Base-by-base conservation (phyloP, 2,329 filamentous ascomycete species). In the Immersiporthe knoxdaviesiana region DNA sequence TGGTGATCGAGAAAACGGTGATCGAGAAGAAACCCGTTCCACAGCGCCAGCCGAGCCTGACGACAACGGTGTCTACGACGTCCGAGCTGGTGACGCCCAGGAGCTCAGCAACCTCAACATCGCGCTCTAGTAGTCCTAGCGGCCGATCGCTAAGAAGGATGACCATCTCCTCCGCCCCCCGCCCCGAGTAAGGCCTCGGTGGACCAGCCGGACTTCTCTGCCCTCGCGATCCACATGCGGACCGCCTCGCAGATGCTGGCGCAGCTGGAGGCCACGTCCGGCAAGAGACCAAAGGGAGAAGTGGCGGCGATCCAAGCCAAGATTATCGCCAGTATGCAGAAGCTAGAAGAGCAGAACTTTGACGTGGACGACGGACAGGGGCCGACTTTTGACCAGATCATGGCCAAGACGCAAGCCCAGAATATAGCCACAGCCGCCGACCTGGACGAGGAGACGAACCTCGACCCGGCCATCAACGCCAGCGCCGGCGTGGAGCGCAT, bases 301-400 rank as follows among this genome's bases (percentile, higher is more conserved):
- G 92, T 96, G 5, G 92, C 92, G 24, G 91, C 92, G 10, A 96
- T 96, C 77, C 87, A 93, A 74, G 90, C 92, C 54, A 94, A 93
- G 80, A 96, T 96, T 72, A 96, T 96, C 74, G 92, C 92, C 2
- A 95, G 92, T 78, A 96, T 96, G 93, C 92, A 96, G 78, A 93
- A 87, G 73, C 81, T 96, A 11, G 92, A 96, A 78, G 93, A 96
- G 78, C 91, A 95, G 77, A 94, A 90, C 77, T 96, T 96, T 74
- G 89, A 93, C 63, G 81, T 88, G 2, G 91, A 94, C 72, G 91
- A 94, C 63, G 82, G 83, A n/a, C 86, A 89, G 70, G 85, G 88
- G 0, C 91, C 92, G 24, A 94, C 90, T 0, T 95, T 96, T 73
- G 92, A 95, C 74, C 89, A 88, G 68, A 95, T 96, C 75, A 93